Base-by-base conservation (phyloP, 2,329 filamentous ascomycete genomes). In the Didymella sp. region DNA sequence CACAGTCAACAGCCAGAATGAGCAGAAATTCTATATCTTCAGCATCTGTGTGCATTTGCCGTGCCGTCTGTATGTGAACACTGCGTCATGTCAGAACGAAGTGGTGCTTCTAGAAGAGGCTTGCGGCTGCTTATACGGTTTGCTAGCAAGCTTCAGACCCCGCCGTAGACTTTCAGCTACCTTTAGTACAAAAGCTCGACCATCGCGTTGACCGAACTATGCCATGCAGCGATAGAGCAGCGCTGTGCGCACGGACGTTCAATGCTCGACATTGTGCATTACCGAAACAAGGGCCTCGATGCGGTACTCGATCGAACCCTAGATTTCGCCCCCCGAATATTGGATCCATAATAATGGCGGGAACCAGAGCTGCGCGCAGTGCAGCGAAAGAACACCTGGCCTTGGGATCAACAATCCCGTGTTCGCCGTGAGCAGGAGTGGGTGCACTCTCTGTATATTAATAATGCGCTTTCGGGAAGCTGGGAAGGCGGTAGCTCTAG, bases 321-420 rank as follows among this genome's bases (percentile, higher is more conserved):
- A 9, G 47, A 51, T 45, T 9, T 47, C 33, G 42, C n/a, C 11
- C n/a, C 31, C 46, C 47, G n/a, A 12, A 25, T 21, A 8, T 21
- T 25, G 43, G 48, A 24, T 51, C 47, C 53, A 51, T 42, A 25
- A 19, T 25, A n/a, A 13, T 30, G 24, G 40, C 27, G 28, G 37
- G n/a, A 17, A 15, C 22, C 30, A 43, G 43, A 33, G 17, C 12
- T 49, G 51, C 48, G 45, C 35, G 19, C 37, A 24, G 25, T 27
- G 40, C 24, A 15, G 25, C 35, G 8, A 57, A 48, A 59, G 63
- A 69, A 69, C 69, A 72, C 67, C 69, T 72, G 69, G 65, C 69
- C 67, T 70, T 52, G 58, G 15, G 51, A 50, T 17, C 31, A n/a
- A 21, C 21, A 27, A 24, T 42, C 27, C 46, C 43, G 28, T 15